Evolutionary conservation across 495 filamentous ascomycete species (phyloP), one percentile per base, ranked within the genome.

Genomic region (Penicillium pulvis): DNA sequence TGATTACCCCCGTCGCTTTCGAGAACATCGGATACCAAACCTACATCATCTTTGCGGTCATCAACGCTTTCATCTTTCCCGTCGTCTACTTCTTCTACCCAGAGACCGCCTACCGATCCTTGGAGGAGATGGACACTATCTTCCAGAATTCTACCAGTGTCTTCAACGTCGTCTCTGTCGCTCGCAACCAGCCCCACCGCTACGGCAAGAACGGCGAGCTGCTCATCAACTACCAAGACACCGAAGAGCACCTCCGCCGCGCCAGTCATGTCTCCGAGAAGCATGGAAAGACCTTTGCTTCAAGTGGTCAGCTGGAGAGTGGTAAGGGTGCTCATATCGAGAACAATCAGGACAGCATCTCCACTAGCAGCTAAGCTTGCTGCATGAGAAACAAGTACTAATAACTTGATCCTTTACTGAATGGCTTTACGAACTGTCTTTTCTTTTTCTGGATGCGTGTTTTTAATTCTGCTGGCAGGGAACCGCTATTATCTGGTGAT

Each of bases 31-130:
- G 72, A 14, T 91, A 88, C 67, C 74, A 82, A 70, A 91, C 88
- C 3, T 93, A 92, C 66, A 86, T 90, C 64, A 89, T 91, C 65
- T 92, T 92, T 64, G 90, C 89, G 14, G 85, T 86, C 57, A 88
- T 89, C 64, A 91, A 91, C 70, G 86, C 85, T 47, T 79, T 82
- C 66, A 90, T 91, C 67, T 76, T 90, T 54, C 87, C 86, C 0
- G 76, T 83, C 6, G 80, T 88, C 51, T 90, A 87, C 73, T 87
- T 89, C 79, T 87, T 90, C 81, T 90, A 87, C 67, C 88, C 88
- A 0, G 88, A 91, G 67, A 92, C 89, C 4, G 85, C 85, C 19
- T 85, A 84, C 67, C 85, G 88, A 31, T 87, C 84, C 4, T 78
- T 92, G 24, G 89, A 92, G 62, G 87, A 90, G 69, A 85, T 90